Conservation (phyloP, 768 basidiomycete species). For the Amanita brunnescens region DNA sequence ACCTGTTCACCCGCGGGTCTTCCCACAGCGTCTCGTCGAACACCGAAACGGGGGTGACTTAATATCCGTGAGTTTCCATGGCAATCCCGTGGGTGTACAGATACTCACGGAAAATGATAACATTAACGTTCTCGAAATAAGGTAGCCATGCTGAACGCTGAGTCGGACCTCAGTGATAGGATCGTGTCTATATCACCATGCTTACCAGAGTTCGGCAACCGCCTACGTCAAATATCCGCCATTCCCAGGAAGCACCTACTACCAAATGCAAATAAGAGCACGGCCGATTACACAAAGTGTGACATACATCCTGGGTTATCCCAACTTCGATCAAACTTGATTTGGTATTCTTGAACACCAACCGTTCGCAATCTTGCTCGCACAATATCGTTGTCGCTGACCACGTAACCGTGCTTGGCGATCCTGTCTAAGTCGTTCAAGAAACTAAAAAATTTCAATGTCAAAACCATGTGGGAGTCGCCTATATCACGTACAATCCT, state of each 20-base stretch:
- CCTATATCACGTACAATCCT: conserved; percentile 44
- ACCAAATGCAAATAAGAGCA: not conserved
- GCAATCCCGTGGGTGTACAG: not conserved
- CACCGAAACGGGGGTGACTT: conserved; percentile 68
- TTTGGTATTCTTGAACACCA: conserved; percentile 59
- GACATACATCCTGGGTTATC: conserved; percentile 25
- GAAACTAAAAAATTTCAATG: conserved; percentile 37
- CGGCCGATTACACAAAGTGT: not conserved
- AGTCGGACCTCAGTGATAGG: not conserved
- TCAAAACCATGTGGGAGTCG: not conserved
- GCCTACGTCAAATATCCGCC: conserved; percentile 73
- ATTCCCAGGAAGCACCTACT: conserved; percentile 39
- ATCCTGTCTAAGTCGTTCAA: conserved; percentile 61
- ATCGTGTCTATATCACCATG: conserved; percentile 2
- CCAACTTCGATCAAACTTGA: conserved; percentile 38
- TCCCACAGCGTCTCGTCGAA: conserved; percentile 72
- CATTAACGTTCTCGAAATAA: conserved; percentile 72
- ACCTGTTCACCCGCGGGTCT: conserved; percentile 59
- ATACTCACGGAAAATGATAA: conserved; percentile 58
- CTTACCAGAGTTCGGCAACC: conserved; percentile 60
- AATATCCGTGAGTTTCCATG: not conserved
- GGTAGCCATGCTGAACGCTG: conserved; percentile 75
- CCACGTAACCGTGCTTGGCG: conserved; percentile 48
- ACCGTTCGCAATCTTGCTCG: conserved; percentile 62
- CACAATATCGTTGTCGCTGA: conserved; percentile 66